Conservation (phyloP, 2,329 filamentous ascomycete species). For the Paraphaeosphaeria minitans region DNA sequence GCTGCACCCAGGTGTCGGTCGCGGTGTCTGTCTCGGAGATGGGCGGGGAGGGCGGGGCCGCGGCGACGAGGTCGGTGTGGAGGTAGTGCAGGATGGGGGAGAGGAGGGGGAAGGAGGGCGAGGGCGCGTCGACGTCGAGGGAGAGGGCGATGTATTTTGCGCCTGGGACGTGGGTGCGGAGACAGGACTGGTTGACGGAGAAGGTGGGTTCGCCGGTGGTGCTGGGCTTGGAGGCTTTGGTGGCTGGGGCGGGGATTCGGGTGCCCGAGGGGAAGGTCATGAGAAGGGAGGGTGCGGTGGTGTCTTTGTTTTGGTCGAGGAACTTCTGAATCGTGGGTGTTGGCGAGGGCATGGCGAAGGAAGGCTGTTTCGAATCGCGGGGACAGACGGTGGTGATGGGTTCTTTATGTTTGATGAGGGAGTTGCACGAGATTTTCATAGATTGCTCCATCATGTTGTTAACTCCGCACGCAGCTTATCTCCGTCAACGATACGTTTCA, state of each 20-base stretch:
- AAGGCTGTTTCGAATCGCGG: background rate
- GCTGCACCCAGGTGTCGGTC: constrained; percentile 3
- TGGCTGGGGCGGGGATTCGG: background rate
- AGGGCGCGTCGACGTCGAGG: constrained; percentile 7
- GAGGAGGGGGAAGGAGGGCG: background rate
- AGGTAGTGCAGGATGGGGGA: constrained; percentile 5
- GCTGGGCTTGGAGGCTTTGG: background rate
- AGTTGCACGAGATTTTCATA: background rate
- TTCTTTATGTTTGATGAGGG: constrained; percentile 1
- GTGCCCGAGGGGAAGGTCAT: constrained; percentile 7
- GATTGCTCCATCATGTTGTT: background rate
- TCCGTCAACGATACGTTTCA: background rate
- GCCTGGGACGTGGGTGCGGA: constrained; percentile 4
- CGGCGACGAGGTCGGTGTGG: constrained; percentile 1
- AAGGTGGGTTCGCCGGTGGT: background rate
- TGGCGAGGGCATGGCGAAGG: background rate
- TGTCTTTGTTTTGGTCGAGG: constrained; percentile 1
- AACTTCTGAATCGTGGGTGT: background rate
- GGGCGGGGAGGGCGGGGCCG: background rate
- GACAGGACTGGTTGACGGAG: background rate
- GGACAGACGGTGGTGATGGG: background rate
- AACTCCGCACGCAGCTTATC: background rate
- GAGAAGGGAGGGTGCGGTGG: background rate
- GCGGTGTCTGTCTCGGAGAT: background rate
- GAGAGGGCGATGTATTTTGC: constrained; percentile 2